Conservation (phyloP, 1,139 yeast genomes). For the Suhomyces bribrorum region DNA sequence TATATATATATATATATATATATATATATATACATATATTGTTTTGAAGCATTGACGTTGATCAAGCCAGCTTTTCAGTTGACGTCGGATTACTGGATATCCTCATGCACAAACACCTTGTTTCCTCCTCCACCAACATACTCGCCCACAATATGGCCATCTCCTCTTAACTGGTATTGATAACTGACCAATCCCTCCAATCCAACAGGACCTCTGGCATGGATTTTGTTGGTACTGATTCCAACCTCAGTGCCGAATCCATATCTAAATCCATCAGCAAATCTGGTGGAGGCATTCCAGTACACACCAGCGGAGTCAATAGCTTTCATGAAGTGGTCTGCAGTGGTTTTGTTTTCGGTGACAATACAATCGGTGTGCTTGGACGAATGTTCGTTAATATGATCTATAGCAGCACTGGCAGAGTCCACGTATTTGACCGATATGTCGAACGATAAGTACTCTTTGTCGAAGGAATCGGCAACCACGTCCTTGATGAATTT, state of each 20-base stretch:
- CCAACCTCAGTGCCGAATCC: constrained; percentile 99
- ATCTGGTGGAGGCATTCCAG: constrained; percentile 96
- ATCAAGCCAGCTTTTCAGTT: too few relatives aligned
- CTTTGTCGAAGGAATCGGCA: constrained; percentile 69
- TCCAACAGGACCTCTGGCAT: constrained; percentile 98
- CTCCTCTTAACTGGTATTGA: constrained; percentile 88
- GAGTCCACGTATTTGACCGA: constrained; percentile 66
- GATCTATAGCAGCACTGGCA: constrained; percentile 70
- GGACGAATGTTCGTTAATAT: constrained; percentile 88
- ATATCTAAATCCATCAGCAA: constrained; percentile 97
- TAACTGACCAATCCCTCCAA: constrained; percentile 94
- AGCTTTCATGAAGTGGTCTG: constrained; percentile 77
- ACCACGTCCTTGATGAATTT: constrained; percentile 28
- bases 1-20: too few relatives aligned
- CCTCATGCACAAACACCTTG: constrained; percentile 75
- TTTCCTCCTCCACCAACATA: constrained; percentile 92
- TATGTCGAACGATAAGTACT: constrained; percentile 78
- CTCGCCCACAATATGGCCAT: constrained; percentile 90
- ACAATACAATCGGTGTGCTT: constrained; percentile 94
- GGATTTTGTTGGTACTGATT: constrained; percentile 92
- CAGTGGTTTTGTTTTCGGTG: constrained; percentile 68
- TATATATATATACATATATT: too few relatives aligned
- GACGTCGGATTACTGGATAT: constrained; percentile 34
- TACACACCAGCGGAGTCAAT: constrained; percentile 97
- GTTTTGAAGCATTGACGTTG: too few relatives aligned